Base-by-base conservation (phyloP, 768 basidiomycete species). In the Russula ochroleuca region DNA sequence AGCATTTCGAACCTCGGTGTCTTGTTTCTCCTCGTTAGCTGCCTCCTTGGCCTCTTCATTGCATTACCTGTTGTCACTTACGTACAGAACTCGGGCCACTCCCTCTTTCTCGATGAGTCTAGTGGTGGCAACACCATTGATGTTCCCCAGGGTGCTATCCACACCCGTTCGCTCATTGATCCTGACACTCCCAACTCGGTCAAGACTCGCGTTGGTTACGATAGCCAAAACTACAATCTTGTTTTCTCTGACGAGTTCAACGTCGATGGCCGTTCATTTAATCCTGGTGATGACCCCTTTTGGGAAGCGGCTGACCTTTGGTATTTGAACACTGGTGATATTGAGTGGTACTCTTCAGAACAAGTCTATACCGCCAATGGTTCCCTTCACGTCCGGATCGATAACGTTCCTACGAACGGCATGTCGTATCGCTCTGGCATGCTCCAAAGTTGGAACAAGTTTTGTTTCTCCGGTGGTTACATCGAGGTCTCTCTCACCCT, bases 381-480 rank as follows among this genome's bases (percentile, higher is more conserved):
- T 2, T 73, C 77, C 33, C 79, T 93, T 50, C 82, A 86, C 48
- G 86, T 94, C 68, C 84, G 83, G 6, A 81, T 91, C 80, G 87
- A 88, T 31, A 69, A 78, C 25, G 65, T 70, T 13, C 56, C 61
- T 13, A 80, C 85, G 68, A 85, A 93, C 71, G 77, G 76, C 7
- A 78, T 89, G 63, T 76, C 77, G 43, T 94, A 86, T 70, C 77
- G 83, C 68, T 85, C 78, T 71, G 91, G 86, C 5, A 92, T 93
- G 90, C 76, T 94, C 4, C 90, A 93, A 75, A 84, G 83, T 45
- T 94, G 92, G 92, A 94, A 94, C 75, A 92, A 94, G 78, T 86
- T 94, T 70, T 94, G 89, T 73, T 92, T 92, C 70, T 84, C 88
- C 33, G 82, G 81, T 31, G 91, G 91, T 5, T 81, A 81, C 74